Percentiles rank a stretch among this genome's conserved stretches.
Evolutionary conservation across 768 basidiomycete genomes (phyloP).

Genomic region (Hypholoma fasciculare): DNA sequence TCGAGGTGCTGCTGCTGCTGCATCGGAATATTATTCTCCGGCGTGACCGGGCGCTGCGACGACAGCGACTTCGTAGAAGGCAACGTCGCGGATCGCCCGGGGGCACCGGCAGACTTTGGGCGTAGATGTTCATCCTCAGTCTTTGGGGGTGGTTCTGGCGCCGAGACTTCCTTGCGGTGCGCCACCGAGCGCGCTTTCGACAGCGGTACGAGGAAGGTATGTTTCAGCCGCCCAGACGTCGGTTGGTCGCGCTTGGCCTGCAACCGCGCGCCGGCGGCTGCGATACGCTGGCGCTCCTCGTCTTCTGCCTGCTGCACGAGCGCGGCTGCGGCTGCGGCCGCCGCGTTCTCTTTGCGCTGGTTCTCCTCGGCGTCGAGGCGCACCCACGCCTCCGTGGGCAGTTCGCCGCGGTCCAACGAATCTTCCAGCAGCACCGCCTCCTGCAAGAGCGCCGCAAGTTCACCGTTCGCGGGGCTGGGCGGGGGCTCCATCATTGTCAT

Average conservation of each 20-base stretch:
- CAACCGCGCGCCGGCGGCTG: conserved; percentile 20
- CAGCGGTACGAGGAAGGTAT: conserved; percentile 34
- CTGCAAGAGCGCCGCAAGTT: conserved; percentile 53
- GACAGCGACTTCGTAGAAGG: background rate
- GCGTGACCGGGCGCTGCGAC: conserved; percentile 12
- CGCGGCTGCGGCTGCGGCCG: conserved; percentile 19
- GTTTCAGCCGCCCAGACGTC: conserved; percentile 27
- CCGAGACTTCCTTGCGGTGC: conserved; percentile 24
- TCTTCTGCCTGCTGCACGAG: conserved; percentile 7
- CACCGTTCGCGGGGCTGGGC: conserved; percentile 48
- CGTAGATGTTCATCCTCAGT: conserved; percentile 2
- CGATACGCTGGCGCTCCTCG: conserved; percentile 26
- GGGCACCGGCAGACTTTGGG: conserved; percentile 14
- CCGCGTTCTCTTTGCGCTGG: conserved; percentile 17
- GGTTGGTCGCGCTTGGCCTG: conserved; percentile 27
- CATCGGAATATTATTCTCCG: conserved; percentile 11
- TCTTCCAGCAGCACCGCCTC: conserved; percentile 61
- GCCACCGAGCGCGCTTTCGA: conserved; percentile 22
- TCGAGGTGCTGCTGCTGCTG: conserved; percentile 30
- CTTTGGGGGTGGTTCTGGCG: conserved; percentile 1
- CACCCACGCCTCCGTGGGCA: conserved; percentile 34
- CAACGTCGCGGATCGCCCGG: conserved; percentile 3
- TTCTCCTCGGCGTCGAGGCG: conserved; percentile 15
- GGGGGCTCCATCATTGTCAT: conserved; percentile 35
- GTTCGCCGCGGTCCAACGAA: conserved; percentile 48